These are phyloP conservation scores for Lepidium sativum DNA, from an alignment of 345 rosid genomes.

Conservation along the genomic window DNA sequence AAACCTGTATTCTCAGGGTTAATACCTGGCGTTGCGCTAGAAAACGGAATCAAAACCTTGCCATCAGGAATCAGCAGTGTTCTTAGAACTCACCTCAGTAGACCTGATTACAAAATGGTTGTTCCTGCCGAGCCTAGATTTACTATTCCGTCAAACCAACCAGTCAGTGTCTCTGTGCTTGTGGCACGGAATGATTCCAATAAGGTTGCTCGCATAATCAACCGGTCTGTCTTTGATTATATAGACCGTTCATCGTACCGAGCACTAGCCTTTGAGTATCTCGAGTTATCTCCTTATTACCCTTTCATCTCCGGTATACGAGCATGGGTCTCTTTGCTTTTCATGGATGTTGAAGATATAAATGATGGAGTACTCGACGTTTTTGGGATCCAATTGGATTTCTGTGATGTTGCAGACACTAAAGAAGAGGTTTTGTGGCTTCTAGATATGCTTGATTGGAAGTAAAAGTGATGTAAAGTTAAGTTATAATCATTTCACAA, in stretches of 20 bases:
- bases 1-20: slow-evolving; percentile 65
- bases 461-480: slow-evolving; percentile 21
- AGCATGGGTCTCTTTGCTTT: slow-evolving; percentile 84
- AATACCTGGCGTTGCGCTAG: slow-evolving; percentile 53
- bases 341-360: slow-evolving; percentile 54
- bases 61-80: slow-evolving; percentile 40
- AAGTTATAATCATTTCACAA: background rate
- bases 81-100: slow-evolving; percentile 40
- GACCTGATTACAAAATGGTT: slow-evolving; percentile 66
- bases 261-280: slow-evolving; percentile 80
- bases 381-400: slow-evolving; percentile 84
- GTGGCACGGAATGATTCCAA: slow-evolving; percentile 63
- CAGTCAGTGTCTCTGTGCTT: slow-evolving; percentile 62
- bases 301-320: slow-evolving; percentile 70
- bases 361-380: slow-evolving; percentile 53
- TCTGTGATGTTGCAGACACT: slow-evolving; percentile 68
- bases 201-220: slow-evolving; percentile 61
- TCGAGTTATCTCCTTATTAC: slow-evolving; percentile 65
- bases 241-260: slow-evolving; percentile 56
- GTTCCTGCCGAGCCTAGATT: slow-evolving; percentile 69
- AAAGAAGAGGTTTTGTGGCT: slow-evolving; percentile 92
- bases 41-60: slow-evolving; percentile 44
- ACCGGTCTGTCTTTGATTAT: slow-evolving; percentile 60
- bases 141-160: slow-evolving; percentile 44
- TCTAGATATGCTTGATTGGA: slow-evolving; percentile 92